A percentile compares a stretch with the other conserved stretches of the same genome.
Conservation (phyloP, 1,284 basidiomycete genomes). For the Cutaneotrichosporon sp. region DNA sequence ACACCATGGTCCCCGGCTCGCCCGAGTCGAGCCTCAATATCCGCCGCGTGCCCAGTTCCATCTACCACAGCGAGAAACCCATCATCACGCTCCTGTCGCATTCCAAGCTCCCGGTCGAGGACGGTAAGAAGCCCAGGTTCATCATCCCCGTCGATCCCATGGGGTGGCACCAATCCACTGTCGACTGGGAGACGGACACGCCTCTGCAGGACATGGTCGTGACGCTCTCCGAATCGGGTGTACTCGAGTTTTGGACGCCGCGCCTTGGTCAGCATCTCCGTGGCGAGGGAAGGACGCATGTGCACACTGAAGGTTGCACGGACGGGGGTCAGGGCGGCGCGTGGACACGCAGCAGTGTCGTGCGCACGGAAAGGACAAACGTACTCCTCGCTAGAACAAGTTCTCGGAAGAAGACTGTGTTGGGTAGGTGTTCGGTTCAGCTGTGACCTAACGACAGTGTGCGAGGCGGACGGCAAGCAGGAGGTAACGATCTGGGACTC, state of each 20-base stretch:
- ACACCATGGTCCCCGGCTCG: neutral
- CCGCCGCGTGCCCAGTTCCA: neutral
- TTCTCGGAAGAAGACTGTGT: constrained; percentile 79
- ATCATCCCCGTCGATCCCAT: constrained; percentile 77
- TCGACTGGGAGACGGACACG: constrained; percentile 41
- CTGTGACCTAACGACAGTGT: constrained; percentile 20
- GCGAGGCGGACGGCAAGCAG: constrained; percentile 49
- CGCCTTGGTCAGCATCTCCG: constrained; percentile 49
- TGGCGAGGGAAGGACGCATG: constrained; percentile 4
- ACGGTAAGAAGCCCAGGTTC: constrained; percentile 22
- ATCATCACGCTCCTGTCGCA: constrained; percentile 33
- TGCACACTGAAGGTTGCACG: constrained; percentile 5
- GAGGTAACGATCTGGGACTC: constrained; percentile 93
- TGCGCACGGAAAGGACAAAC: constrained; percentile 62
- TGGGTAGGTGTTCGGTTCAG: constrained; percentile 51
- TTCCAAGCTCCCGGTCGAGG: constrained; percentile 31
- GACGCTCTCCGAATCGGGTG: constrained; percentile 66
- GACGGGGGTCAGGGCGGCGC: constrained; percentile 2
- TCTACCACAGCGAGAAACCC: constrained; percentile 23
- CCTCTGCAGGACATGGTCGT: constrained; percentile 63
- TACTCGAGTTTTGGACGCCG: constrained; percentile 74
- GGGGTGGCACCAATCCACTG: constrained; percentile 63
- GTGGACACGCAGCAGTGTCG: constrained; percentile 57
- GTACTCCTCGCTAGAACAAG: constrained; percentile 72
- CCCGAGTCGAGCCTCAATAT: neutral